phyloP scores from a whole-genome alignment of 768 basidiomycete genomes.

The Epithele typhae region DNA sequence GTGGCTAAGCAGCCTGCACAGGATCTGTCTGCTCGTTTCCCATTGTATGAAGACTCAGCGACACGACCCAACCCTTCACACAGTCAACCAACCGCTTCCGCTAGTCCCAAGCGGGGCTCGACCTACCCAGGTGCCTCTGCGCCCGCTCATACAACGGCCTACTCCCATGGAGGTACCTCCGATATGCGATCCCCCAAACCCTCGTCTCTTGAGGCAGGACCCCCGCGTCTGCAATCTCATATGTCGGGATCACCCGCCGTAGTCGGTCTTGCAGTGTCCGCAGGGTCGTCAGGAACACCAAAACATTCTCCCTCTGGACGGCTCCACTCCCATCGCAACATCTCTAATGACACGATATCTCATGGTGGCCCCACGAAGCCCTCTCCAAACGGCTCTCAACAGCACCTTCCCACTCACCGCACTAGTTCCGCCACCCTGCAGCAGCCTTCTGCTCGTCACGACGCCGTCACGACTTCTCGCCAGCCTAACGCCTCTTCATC shows the following conservation, averaged over 20 bases:
- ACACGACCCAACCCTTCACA: not conserved
- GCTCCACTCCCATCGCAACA: constrained; percentile 22
- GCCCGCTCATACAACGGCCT: not conserved
- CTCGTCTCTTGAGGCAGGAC: constrained; percentile 1
- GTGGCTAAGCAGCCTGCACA: not conserved
- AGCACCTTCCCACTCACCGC: constrained; percentile 18
- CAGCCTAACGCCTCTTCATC: constrained; percentile 23
- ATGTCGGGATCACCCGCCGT: constrained; percentile 5
- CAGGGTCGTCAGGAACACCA: constrained; percentile 11
- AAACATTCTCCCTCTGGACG: constrained; percentile 20
- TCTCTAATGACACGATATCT: constrained; percentile 24
- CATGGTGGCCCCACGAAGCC: constrained; percentile 16
- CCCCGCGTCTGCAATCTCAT: not conserved
- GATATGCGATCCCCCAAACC: constrained; percentile 17
- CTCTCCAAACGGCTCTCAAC: constrained; percentile 18
- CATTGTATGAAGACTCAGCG: constrained; percentile 4
- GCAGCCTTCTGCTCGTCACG: constrained; percentile 20
- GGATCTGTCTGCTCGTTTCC: constrained; percentile 5
- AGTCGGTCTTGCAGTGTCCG: constrained; percentile 3
- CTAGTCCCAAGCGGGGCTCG: constrained; percentile 9
- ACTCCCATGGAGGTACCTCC: not conserved
- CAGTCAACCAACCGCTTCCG: not conserved
- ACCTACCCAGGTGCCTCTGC: constrained; percentile 13
- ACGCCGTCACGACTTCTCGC: constrained; percentile 19
- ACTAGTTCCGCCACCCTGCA: constrained; percentile 17